Conservation (phyloP, 208 protist species). For the Phytomonas francai region DNA sequence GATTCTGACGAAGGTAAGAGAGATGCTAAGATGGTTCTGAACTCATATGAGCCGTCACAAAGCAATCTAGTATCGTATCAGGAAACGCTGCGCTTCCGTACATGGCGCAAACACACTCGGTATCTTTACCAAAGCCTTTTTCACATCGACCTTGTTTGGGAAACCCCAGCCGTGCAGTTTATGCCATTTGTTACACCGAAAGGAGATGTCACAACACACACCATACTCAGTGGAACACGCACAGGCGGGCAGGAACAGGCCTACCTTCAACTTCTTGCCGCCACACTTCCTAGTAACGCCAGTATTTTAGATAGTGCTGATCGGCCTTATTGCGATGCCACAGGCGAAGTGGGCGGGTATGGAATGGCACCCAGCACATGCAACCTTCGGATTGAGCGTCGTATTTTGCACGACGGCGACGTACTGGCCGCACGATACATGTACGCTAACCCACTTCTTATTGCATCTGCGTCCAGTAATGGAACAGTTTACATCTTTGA, state of each 20-base stretch:
- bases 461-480: constrained; percentile 72
- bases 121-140: constrained; percentile 84
- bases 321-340: constrained; percentile 63
- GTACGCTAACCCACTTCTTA: constrained; percentile 75
- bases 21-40: constrained; percentile 3
- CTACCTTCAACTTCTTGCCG: constrained; percentile 74
- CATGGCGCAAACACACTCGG: constrained; percentile 84
- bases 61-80: constrained; percentile 41
- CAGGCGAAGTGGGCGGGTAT: constrained; percentile 88
- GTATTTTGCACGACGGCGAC: constrained; percentile 83
- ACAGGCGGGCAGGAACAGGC: constrained; percentile 78
- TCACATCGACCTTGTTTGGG: constrained; percentile 86
- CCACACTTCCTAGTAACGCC: constrained; percentile 45
- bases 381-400: constrained; percentile 62
- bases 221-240: constrained; percentile 63
- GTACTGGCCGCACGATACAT: constrained; percentile 80
- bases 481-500: constrained; percentile 85
- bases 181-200: constrained; percentile 78
- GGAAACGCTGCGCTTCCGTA: constrained; percentile 61
- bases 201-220: constrained; percentile 53
- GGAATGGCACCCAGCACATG: constrained; percentile 65
- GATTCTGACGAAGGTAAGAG: not conserved
- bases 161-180: constrained; percentile 61
- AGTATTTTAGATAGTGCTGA: constrained; percentile 34
- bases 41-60: constrained; percentile 1